These are phyloP conservation scores for Ambrosia artemisiifolia DNA, from an alignment of 129 eudicot species.

Conservation along the genomic window DNA sequence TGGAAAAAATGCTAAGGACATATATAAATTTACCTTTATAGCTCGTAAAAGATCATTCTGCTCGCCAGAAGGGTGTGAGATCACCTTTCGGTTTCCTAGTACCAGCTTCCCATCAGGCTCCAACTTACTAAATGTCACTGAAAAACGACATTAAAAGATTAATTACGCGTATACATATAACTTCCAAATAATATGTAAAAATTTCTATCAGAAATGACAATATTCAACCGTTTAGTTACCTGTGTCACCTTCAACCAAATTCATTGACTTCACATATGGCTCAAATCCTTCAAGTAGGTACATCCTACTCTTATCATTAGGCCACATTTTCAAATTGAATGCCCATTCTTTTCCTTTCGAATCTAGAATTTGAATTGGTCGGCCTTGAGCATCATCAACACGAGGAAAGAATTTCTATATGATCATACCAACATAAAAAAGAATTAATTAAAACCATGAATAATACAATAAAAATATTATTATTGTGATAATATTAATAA, in stretches of 20 bases:
- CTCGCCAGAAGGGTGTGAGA: no score
- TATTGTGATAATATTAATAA: no score
- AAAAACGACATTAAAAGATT: background rate
- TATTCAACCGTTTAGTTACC: constrained; percentile 40
- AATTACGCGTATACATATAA: background rate
- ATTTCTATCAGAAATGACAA: background rate
- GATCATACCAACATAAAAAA: background rate
- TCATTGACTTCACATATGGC: constrained; percentile 53
- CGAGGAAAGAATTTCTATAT: constrained; percentile 63
- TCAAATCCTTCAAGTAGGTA: constrained; percentile 81
- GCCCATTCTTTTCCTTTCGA: constrained; percentile 58
- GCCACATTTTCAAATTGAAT: constrained; percentile 69
- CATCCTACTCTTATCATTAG: constrained; percentile 75
- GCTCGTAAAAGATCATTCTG: no score
- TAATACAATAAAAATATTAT: background rate
- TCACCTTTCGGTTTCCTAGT: no score
- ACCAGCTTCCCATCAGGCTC: no score
- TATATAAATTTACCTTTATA: no score
- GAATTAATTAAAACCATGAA: background rate
- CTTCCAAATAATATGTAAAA: background rate
- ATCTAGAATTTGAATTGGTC: constrained; percentile 56
- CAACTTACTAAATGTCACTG: constrained; percentile 23
- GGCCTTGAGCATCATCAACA: constrained; percentile 50
- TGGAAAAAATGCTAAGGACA: no score
- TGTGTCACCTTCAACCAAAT: constrained; percentile 65